A percentile compares a stretch with the other conserved stretches of the same genome.
These are phyloP conservation scores for Hirsutella rhossiliensis DNA, from an alignment of 2,329 filamentous ascomycete species.

Conservation along the genomic window DNA sequence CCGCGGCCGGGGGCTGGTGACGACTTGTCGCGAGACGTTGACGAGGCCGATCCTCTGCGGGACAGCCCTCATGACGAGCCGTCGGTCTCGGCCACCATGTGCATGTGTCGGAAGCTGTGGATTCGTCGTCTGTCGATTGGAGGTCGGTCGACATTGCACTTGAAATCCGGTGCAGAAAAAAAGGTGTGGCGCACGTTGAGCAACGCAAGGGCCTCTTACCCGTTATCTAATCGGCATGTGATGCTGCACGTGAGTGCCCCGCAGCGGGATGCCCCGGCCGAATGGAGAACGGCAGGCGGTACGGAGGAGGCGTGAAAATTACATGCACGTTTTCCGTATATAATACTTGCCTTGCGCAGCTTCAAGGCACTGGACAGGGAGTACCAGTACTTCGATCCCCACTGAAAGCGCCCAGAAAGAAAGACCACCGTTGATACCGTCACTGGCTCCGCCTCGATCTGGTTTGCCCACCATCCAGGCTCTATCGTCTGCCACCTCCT, in stretches of 20 bases:
- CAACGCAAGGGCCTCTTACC: too few relatives aligned
- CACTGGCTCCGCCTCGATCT: conserved; percentile 1
- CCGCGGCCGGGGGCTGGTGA: conserved; percentile 15
- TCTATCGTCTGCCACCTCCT: background rate
- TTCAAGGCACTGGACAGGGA: background rate
- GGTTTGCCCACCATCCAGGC: background rate
- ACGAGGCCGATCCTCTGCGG: conserved; percentile 20
- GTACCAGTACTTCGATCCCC: background rate
- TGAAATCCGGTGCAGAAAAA: too few relatives aligned
- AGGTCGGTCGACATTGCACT: too few relatives aligned
- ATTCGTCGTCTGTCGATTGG: too few relatives aligned
- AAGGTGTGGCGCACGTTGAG: too few relatives aligned
- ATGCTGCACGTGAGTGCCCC: background rate
- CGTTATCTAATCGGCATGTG: conserved; percentile 7
- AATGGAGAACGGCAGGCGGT: background rate
- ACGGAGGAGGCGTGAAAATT: background rate
- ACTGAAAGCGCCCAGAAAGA: background rate
- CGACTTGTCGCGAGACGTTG: conserved; percentile 15
- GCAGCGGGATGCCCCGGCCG: too few relatives aligned
- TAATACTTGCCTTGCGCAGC: background rate
- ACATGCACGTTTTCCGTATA: background rate
- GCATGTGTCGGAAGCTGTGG: too few relatives aligned
- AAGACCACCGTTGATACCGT: background rate
- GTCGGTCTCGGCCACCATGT: background rate
- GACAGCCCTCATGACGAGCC: conserved; percentile 19